Percentiles rank a stretch among this genome's conserved stretches.
Conservation (phyloP, 208 protist species). For the Phytomonas sp. region DNA sequence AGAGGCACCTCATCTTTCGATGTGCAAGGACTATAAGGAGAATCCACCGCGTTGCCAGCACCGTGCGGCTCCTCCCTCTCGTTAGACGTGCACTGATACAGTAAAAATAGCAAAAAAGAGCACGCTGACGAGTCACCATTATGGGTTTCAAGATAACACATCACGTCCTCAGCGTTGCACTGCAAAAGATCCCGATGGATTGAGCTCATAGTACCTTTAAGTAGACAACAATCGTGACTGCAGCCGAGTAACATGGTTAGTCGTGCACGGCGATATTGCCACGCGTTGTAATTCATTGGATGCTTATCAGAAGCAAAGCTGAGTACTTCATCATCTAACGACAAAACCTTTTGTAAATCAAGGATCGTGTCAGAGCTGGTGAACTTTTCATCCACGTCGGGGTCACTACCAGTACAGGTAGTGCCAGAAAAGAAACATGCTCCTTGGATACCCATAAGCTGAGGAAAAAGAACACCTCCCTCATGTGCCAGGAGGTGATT, state of each 20-base stretch:
- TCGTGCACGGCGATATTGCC: constrained; percentile 45
- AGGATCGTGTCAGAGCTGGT: neutral
- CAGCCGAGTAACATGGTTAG: constrained; percentile 1
- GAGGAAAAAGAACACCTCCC: neutral
- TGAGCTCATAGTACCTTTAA: neutral
- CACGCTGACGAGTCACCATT: constrained; percentile 51
- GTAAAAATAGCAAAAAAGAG: constrained; percentile 52
- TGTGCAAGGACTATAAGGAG: neutral
- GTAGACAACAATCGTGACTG: neutral
- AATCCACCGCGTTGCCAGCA: neutral
- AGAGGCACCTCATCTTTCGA: neutral
- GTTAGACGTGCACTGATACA: constrained; percentile 13
- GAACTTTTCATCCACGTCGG: neutral
- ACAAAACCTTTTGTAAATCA: neutral
- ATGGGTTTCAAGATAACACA: constrained; percentile 42
- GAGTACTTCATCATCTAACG: constrained; percentile 18
- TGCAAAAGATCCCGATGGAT: constrained; percentile 5
- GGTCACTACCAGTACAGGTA: neutral
- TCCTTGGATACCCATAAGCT: neutral
- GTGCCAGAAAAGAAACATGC: neutral
- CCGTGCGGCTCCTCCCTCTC: neutral
- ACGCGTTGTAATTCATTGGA: constrained; percentile 81
- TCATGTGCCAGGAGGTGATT: neutral
- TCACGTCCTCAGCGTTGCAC: constrained; percentile 16
- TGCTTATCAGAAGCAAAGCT: constrained; percentile 47